Conservation (phyloP, 768 basidiomycete species). For the Kwoniella dendrophila region DNA sequence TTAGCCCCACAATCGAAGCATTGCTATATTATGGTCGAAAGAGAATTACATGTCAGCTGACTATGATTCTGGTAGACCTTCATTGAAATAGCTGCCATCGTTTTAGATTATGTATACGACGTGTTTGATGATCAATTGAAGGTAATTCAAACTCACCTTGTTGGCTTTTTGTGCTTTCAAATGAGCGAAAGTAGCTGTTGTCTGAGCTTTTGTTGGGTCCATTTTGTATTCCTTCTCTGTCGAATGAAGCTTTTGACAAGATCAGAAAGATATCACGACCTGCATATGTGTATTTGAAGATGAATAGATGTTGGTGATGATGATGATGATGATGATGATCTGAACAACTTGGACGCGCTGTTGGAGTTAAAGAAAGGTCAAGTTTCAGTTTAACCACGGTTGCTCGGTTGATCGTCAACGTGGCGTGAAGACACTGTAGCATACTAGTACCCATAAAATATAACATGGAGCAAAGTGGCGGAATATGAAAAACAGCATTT, state of each 20-base stretch:
- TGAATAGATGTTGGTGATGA: no score
- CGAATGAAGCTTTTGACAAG: neutral
- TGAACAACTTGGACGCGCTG: no score
- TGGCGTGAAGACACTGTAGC: neutral
- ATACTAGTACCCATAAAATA: neutral
- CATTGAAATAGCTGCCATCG: neutral
- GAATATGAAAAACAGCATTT: no score
- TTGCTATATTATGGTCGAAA: slow-evolving; percentile 58
- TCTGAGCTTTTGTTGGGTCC: slow-evolving; percentile 70
- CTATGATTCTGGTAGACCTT: neutral
- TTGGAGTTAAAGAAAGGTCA: neutral
- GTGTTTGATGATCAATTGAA: neutral
- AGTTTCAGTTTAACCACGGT: no score
- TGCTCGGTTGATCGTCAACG: no score
- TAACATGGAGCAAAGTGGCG: no score
- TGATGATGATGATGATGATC: no score
- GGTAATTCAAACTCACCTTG: slow-evolving; percentile 46
- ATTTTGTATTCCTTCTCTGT: no score
- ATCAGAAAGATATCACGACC: neutral
- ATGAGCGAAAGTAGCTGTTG: slow-evolving; percentile 80
- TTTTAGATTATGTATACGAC: no score
- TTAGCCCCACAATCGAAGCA: slow-evolving; percentile 96
- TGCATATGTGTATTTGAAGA: neutral
- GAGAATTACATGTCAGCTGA: neutral
- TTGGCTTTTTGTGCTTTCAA: slow-evolving; percentile 84